Evolutionary conservation across 2,329 filamentous ascomycete species (phyloP), one percentile per base, ranked within the genome.

Genomic region (Cadophora gregata): DNA sequence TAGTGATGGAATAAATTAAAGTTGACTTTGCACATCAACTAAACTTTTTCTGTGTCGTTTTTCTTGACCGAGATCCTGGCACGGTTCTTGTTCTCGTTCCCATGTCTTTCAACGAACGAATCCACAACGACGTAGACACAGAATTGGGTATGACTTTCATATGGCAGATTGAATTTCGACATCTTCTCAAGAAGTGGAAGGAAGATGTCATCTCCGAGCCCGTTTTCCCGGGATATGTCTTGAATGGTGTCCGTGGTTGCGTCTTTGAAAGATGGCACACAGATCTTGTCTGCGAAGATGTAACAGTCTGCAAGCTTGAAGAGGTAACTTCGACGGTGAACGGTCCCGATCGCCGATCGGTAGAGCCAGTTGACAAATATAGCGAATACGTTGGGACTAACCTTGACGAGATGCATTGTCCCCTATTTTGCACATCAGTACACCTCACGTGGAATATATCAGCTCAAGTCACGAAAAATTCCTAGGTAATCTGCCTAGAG

Each of bases 201-300:
- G 38, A 42, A 16, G 10, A 42, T 42, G 5, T 12, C 14, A 16
- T 42, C 12, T 16, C 14, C 38, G 12, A 42, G 38, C 14, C 2
- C 19, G 38, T 42, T 5, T 19, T 19, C 6, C 38, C 10, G 10
- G 10, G 38, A 12, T 29, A 58, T 47, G 25, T 63, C 62, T 19
- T 63, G 51, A 19, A 63, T 63, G 16, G 10, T 7, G 33, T 63
- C 42, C 47, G 65, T 70, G 3, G 42, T 33, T 8, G 29, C 12
- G 38, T 70, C 59, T 7, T 25, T 47, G 3, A 68, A 38, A 9
- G 27, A 10, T 16, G 14, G 2, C 3, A 66, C 10, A 14, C 45
- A 61, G 1, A 63, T 24, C 55, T 66, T 70, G 21, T 66, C 62
- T 1, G 33, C 58, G 24, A 67, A 59, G 16, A 65, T 24, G 25